Percentiles rank a stretch among this genome's conserved stretches.
Conservation (phyloP, 2,329 filamentous ascomycete genomes). For the Xylaria sp. region DNA sequence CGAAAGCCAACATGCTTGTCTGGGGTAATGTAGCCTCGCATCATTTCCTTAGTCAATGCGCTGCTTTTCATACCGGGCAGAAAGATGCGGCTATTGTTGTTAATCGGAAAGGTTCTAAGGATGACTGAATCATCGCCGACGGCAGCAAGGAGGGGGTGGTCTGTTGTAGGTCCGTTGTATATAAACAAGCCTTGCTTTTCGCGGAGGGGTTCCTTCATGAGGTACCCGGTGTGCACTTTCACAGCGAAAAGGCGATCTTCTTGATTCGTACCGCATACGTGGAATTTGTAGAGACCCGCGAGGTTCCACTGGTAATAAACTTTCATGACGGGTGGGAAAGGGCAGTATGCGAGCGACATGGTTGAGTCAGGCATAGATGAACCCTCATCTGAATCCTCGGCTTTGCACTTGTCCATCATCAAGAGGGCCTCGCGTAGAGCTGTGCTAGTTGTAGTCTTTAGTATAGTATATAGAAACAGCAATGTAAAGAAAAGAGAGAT, state of each 20-base stretch:
- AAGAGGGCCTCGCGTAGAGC: neutral
- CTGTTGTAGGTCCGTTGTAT: constrained; percentile 37
- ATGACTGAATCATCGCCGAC: constrained; percentile 28
- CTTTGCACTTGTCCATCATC: neutral
- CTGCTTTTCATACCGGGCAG: neutral
- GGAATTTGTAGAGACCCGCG: constrained; percentile 29
- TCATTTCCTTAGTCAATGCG: neutral
- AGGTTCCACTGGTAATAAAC: constrained; percentile 38
- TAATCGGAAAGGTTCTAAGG: neutral
- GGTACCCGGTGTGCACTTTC: constrained; percentile 38
- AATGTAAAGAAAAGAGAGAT: neutral
- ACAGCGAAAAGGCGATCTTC: constrained; percentile 38
- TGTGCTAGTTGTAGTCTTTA: neutral
- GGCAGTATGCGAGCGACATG: constrained; percentile 33
- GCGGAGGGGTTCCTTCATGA: constrained; percentile 30
- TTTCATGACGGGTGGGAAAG: constrained; percentile 40
- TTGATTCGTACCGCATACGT: constrained; percentile 1
- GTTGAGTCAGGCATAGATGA: neutral
- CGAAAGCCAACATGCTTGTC: constrained; percentile 26
- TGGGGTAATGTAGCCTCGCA: constrained; percentile 2
- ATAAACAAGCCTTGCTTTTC: constrained; percentile 36
- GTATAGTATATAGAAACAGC: too few species aligned
- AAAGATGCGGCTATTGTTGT: constrained; percentile 14
- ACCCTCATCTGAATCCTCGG: neutral
- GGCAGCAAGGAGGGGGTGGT: constrained; percentile 38